A percentile compares a stretch with the other conserved stretches of the same genome.
phyloP scores from a whole-genome alignment of 179 eudicot genomes.

The Vitellaria paradoxa region DNA sequence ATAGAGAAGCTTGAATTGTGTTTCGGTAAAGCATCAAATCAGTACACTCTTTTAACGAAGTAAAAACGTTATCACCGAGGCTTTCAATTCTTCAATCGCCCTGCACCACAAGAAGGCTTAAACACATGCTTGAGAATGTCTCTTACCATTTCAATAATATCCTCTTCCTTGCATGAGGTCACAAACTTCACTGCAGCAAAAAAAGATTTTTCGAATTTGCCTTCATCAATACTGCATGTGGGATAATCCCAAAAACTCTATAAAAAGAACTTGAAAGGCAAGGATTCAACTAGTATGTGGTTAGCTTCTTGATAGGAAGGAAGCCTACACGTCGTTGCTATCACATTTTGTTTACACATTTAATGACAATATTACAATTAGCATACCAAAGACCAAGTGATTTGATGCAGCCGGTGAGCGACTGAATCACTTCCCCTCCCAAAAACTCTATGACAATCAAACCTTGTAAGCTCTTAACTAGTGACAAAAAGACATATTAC shows the following conservation, averaged over 20 bases:
- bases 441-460: too few species aligned
- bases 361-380: too few species aligned
- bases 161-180: slow-evolving; percentile 46
- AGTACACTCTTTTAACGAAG: neutral
- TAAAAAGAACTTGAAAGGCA: neutral
- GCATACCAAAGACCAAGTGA: too few species aligned
- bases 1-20: neutral
- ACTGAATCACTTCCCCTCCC: too few species aligned
- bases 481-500: too few species aligned
- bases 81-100: neutral
- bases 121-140: slow-evolving; percentile 45
- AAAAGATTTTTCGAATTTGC: neutral
- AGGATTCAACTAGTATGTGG: neutral
- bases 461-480: too few species aligned
- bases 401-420: too few species aligned
- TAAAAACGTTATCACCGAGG: neutral
- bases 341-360: neutral
- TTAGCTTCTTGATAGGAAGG: neutral
- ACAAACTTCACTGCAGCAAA: slow-evolving; percentile 46
- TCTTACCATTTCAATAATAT: slow-evolving; percentile 34
- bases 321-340: neutral
- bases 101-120: slow-evolving; percentile 13
- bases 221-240: neutral
- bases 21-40: slow-evolving; percentile 6
- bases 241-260: neutral